A percentile compares a stretch with the other conserved stretches of the same genome.
Evolutionary conservation across 257 asterid species (phyloP).

Genomic region (Verbascum thapsus): DNA sequence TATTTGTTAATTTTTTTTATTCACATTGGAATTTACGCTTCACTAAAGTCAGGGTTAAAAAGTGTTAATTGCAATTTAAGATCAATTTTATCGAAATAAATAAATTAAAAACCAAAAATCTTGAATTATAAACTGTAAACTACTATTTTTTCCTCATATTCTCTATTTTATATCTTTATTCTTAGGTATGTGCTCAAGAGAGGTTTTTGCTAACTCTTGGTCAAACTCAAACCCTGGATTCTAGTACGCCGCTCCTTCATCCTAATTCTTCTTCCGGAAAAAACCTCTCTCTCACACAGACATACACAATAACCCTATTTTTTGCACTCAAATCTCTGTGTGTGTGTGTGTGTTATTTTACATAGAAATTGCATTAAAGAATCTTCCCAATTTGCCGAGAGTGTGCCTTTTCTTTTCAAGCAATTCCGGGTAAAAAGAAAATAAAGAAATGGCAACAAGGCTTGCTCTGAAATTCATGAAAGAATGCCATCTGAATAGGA

Average conservation of each 20-base stretch:
- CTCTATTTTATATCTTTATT: too few relatives aligned
- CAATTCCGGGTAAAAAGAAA: not conserved
- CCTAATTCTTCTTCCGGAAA: constrained; percentile 2
- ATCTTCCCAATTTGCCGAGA: constrained; percentile 6
- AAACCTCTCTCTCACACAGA: not conserved
- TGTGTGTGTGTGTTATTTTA: not conserved
- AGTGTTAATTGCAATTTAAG: too few relatives aligned
- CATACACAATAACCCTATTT: not conserved
- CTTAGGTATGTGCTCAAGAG: not conserved
- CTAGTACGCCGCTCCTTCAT: constrained; percentile 6
- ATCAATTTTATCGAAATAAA: too few relatives aligned
- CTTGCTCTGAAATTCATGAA: constrained; percentile 35
- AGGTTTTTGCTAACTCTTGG: not conserved
- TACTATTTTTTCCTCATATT: too few relatives aligned
- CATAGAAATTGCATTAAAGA: not conserved
- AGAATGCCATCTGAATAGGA: constrained; percentile 17
- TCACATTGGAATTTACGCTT: too few relatives aligned
- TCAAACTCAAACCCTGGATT: constrained; percentile 3
- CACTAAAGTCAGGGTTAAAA: too few relatives aligned
- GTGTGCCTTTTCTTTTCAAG: constrained; percentile 12
- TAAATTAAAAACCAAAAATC: too few relatives aligned
- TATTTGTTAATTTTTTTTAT: too few relatives aligned
- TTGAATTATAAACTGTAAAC: too few relatives aligned
- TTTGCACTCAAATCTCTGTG: not conserved
- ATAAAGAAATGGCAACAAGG: constrained; percentile 49